These are phyloP conservation scores for Moesziomyces aphidis DNA, from an alignment of 1,284 basidiomycete species.

Conservation along the genomic window DNA sequence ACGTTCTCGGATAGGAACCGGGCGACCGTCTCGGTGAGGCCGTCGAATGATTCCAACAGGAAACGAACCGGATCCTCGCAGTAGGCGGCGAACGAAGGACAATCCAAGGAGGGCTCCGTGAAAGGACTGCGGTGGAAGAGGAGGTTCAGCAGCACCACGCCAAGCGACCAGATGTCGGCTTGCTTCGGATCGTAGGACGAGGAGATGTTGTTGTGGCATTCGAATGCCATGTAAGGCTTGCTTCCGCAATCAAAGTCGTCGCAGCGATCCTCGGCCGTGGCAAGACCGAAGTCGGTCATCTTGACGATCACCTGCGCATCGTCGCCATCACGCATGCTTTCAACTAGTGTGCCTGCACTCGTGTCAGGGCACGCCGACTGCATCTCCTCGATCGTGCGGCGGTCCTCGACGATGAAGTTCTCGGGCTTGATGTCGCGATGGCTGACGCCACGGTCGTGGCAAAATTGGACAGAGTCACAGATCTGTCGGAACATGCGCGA, in stretches of 20 bases:
- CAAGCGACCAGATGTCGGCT: constrained; percentile 98
- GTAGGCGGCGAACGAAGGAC: constrained; percentile 84
- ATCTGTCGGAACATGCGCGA: constrained; percentile 97
- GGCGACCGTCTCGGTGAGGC: constrained; percentile 88
- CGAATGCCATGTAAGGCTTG: constrained; percentile 98
- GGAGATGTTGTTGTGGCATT: constrained; percentile 96
- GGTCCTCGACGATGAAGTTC: constrained; percentile 70
- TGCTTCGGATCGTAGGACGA: constrained; percentile 92
- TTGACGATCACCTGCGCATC: constrained; percentile 76
- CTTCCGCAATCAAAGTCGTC: constrained; percentile 98
- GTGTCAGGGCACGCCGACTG: constrained; percentile 73
- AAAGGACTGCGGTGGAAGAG: constrained; percentile 98
- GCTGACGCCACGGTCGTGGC: constrained; percentile 89
- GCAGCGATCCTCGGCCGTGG: constrained; percentile 86
- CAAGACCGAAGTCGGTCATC: constrained; percentile 95
- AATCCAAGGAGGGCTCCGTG: constrained; percentile 87
- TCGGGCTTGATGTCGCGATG: constrained; percentile 97
- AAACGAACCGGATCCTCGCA: constrained; percentile 83
- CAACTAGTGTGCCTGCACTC: constrained; percentile 64
- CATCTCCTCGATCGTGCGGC: constrained; percentile 44
- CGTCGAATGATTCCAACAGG: constrained; percentile 88
- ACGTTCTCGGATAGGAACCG: constrained; percentile 85
- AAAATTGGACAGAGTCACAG: constrained; percentile 97
- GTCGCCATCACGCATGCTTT: constrained; percentile 72
- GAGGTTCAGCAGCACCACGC: constrained; percentile 98